Conservation (phyloP, 169 alveolate genomes). For the Theileria parva region DNA sequence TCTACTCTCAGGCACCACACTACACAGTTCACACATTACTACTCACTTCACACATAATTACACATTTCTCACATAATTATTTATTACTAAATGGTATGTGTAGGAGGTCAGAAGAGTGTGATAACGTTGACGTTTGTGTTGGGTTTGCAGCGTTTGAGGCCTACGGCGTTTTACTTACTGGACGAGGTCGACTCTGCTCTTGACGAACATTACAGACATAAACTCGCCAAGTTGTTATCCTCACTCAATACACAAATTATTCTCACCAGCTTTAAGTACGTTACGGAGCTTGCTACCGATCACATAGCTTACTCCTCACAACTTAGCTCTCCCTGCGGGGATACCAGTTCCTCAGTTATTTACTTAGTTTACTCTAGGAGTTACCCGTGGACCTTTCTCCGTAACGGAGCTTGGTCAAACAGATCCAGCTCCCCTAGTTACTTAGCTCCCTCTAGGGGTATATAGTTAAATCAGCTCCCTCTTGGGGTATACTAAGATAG, state of each 20-base stretch:
- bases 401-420: no score
- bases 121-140: slow-evolving; percentile 72
- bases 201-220: slow-evolving; percentile 68
- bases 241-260: slow-evolving; percentile 52
- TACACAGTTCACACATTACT: no score
- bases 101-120: slow-evolving; percentile 78
- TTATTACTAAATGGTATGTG: not conserved
- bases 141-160: slow-evolving; percentile 69
- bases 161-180: slow-evolving; percentile 71
- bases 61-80: no score
- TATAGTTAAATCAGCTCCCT: no score
- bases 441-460: no score
- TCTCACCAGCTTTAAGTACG: slow-evolving; percentile 56
- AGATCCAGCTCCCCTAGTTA: no score
- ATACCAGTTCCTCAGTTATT: no score
- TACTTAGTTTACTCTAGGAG: not conserved
- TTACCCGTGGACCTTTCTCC: no score
- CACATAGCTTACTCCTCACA: not conserved
- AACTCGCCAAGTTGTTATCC: slow-evolving; percentile 36
- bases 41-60: no score
- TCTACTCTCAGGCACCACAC: slow-evolving; percentile 42
- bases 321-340: not conserved
- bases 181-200: slow-evolving; percentile 79
- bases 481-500: no score
- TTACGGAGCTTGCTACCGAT: not conserved